Evolutionary conservation across 257 asterid genomes (phyloP).

Genomic region (Solanum lycopersicoides): DNA sequence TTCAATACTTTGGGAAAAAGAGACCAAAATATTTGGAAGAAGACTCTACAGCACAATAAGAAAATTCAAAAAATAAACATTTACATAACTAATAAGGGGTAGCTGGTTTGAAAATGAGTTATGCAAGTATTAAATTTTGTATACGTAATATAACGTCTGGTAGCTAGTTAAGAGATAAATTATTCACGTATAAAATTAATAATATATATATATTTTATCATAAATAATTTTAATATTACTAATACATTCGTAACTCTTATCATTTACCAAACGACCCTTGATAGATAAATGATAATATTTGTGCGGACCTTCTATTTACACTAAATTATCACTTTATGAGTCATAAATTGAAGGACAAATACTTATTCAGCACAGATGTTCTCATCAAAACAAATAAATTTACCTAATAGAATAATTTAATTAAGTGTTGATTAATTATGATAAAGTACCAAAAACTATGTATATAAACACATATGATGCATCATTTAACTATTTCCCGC

Average conservation of each 20-base stretch:
- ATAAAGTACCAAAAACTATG: too few species aligned
- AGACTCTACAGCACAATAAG: not conserved
- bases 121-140: not conserved
- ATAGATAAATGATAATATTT: not conserved
- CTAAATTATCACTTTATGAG: not conserved
- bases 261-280: too few species aligned
- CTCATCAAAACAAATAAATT: not conserved
- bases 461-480: not conserved
- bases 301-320: not conserved
- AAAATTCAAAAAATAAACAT: not conserved
- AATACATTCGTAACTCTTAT: not conserved
- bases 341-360: not conserved
- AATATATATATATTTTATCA: too few species aligned
- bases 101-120: not conserved
- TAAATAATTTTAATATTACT: too few species aligned
- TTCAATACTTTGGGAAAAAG: conserved; percentile 10
- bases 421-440: not conserved
- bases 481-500: not conserved
- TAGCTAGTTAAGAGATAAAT: not conserved
- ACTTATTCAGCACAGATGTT: not conserved
- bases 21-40: not conserved
- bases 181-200: too few species aligned
- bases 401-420: not conserved
- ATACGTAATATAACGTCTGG: too few species aligned
- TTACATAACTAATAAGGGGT: not conserved